A percentile compares a stretch with the other conserved stretches of the same genome.
phyloP scores from a whole-genome alignment of 495 filamentous ascomycete species.

The Penicillium malachiteum region DNA sequence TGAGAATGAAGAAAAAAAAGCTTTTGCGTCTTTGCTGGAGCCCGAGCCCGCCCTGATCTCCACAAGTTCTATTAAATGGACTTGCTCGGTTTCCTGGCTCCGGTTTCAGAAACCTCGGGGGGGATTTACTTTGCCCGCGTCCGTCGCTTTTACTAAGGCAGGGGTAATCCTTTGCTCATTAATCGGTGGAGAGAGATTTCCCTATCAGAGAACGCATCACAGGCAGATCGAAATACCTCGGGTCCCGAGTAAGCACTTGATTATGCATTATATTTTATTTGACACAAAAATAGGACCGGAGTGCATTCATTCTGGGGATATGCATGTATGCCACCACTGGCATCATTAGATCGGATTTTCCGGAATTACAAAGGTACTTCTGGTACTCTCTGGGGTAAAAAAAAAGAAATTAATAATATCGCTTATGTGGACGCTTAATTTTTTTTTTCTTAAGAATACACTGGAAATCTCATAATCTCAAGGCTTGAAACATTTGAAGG shows the following conservation, averaged over 20 bases:
- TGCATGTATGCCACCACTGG: not conserved
- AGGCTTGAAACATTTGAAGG: too few species aligned
- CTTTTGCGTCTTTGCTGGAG: not conserved
- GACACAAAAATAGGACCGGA: not conserved
- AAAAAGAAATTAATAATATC: not conserved
- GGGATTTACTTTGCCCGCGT: not conserved
- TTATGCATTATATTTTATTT: not conserved
- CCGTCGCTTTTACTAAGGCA: slow-evolving; percentile 21
- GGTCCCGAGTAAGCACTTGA: not conserved
- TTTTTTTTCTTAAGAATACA: too few species aligned
- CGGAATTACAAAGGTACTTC: not conserved
- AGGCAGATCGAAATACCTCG: slow-evolving; percentile 1
- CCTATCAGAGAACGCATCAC: slow-evolving; percentile 6
- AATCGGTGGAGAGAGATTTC: slow-evolving; percentile 8
- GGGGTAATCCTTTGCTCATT: slow-evolving; percentile 13
- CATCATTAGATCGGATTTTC: not conserved
- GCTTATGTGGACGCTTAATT: not conserved
- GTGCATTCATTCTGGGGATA: slow-evolving; percentile 12
- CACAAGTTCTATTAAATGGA: not conserved
- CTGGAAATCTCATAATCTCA: too few species aligned
- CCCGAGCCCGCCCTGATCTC: not conserved
- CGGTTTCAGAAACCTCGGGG: slow-evolving; percentile 19
- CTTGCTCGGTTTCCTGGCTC: slow-evolving; percentile 8
- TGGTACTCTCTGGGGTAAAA: not conserved
- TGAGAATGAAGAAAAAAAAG: too few species aligned